These are phyloP conservation scores for Leccinum incarnatum DNA, from an alignment of 768 basidiomycete genomes.

Conservation along the genomic window DNA sequence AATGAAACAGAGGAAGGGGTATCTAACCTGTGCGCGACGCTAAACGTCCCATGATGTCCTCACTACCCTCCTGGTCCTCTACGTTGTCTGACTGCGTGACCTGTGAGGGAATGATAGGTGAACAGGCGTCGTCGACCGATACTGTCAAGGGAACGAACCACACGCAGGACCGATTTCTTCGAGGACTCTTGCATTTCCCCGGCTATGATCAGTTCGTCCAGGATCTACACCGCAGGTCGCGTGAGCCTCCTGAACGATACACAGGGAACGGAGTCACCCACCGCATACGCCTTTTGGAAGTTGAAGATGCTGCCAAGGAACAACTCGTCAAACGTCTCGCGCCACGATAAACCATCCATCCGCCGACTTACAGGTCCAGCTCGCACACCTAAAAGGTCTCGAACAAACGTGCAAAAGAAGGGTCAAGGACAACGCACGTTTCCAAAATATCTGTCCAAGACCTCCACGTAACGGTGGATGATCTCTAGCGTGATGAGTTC, in stretches of 20 bases:
- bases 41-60: conserved; percentile 76
- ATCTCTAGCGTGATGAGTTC: conserved; percentile 91
- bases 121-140: conserved; percentile 9
- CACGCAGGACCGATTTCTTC: conserved; percentile 64
- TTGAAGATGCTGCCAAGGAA: conserved; percentile 79
- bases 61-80: conserved; percentile 82
- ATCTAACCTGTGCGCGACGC: conserved; percentile 70
- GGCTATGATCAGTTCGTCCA: conserved; percentile 91
- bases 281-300: conserved; percentile 94
- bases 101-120: conserved; percentile 34
- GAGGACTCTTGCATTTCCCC: conserved; percentile 95
- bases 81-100: conserved; percentile 83
- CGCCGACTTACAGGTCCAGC: conserved; percentile 71
- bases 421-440: conserved; percentile 32
- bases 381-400: conserved; percentile 66
- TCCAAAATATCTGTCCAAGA: conserved; percentile 64
- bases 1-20: neutral
- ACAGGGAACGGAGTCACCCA: conserved; percentile 29
- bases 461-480: conserved; percentile 91
- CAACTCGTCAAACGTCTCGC: neutral
- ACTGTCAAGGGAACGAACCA: conserved; percentile 35
- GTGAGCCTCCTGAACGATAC: neutral
- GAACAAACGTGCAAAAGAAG: neutral
- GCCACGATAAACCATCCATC: neutral
- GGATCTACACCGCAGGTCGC: conserved; percentile 45